Evolutionary conservation across 257 asterid genomes (phyloP), one percentile per base, ranked within the genome.

Genomic region (Solanum tacnaense): DNA sequence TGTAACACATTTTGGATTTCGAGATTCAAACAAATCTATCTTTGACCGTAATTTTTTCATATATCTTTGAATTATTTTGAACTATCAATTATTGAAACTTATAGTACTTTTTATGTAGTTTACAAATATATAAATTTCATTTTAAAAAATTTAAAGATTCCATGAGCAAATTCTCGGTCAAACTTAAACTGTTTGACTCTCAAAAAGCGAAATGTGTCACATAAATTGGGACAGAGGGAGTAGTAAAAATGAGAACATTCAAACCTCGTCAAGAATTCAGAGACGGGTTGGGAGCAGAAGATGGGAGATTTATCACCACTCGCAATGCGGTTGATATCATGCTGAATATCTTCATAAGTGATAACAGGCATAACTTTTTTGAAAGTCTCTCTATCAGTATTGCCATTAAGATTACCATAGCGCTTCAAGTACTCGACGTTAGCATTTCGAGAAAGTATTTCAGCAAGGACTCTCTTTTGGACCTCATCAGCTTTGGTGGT

Each of bases 231-330:
- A 29, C 31, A 29, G 2, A 29, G 31, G 31, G 31, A 29, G 31
- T 29, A 32, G 35, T 34, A 34, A 27, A 34, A 11, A 27, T 13
- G 7, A 10, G 0, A n/a, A 0, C 29, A 21, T 4, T 86, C 87
- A 4, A 5, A 90, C 92, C 92, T 91, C 7, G 91, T 89, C 29
- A 91, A 82, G 83, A 91, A 91, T 72, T 91, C 91, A 23, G 92
- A 87, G 71, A 91, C 65, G 84, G 92, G 92, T 6, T 87, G 62
- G 4, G 91, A 79, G 32, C 86, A 91, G 60, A 91, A 89, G 46
- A 91, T 89, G 71, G 87, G 91, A 49, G 92, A 91, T 44, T 46
- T 85, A 62, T 89, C 91, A 9, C 92, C 92, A 62, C 86, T 85
- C 15, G 90, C 92, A 12, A 90, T 89, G 34, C 91, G 90, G 74